Evolutionary conservation across 2,329 filamentous ascomycete species (phyloP).

Genomic region (Penicillium glabrum): DNA sequence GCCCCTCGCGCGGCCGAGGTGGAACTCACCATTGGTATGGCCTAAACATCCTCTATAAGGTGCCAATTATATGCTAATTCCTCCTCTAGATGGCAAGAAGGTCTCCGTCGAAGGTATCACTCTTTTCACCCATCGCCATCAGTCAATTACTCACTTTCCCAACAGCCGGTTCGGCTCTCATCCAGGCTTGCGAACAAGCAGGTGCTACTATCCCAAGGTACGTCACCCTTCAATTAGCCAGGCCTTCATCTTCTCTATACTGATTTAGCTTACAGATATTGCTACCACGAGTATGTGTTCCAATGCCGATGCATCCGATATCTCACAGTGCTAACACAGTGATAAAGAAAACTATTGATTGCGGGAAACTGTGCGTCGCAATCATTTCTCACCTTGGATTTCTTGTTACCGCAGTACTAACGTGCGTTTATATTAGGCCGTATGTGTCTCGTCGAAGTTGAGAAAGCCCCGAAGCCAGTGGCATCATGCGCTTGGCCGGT

Average conservation of each 20-base stretch:
- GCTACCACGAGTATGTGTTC: slow-evolving; percentile 84
- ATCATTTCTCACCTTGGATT: neutral
- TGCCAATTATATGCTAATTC: slow-evolving; percentile 30
- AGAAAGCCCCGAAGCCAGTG: slow-evolving; percentile 92
- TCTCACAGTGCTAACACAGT: slow-evolving; percentile 22
- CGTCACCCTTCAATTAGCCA: slow-evolving; percentile 24
- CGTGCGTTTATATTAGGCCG: slow-evolving; percentile 50
- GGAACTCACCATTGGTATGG: slow-evolving; percentile 89
- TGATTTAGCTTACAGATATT: slow-evolving; percentile 67
- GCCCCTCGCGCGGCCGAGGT: slow-evolving; percentile 81
- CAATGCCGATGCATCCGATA: neutral
- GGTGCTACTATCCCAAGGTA: slow-evolving; percentile 84
- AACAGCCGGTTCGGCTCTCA: slow-evolving; percentile 89
- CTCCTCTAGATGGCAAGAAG: slow-evolving; percentile 83
- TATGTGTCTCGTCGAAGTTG: slow-evolving; percentile 99
- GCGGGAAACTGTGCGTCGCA: slow-evolving; percentile 77
- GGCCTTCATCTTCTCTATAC: slow-evolving; percentile 14
- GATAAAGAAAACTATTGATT: slow-evolving; percentile 86
- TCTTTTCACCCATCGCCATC: slow-evolving; percentile 1
- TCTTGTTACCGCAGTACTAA: neutral
- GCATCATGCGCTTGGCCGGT: slow-evolving; percentile 99
- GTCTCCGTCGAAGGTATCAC: slow-evolving; percentile 88
- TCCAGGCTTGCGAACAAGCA: slow-evolving; percentile 98
- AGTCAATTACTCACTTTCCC: slow-evolving; percentile 25
- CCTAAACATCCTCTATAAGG: slow-evolving; percentile 55